Evolutionary conservation across 2,329 filamentous ascomycete genomes (phyloP).

Genomic region (Colletotrichum tabaci): DNA sequence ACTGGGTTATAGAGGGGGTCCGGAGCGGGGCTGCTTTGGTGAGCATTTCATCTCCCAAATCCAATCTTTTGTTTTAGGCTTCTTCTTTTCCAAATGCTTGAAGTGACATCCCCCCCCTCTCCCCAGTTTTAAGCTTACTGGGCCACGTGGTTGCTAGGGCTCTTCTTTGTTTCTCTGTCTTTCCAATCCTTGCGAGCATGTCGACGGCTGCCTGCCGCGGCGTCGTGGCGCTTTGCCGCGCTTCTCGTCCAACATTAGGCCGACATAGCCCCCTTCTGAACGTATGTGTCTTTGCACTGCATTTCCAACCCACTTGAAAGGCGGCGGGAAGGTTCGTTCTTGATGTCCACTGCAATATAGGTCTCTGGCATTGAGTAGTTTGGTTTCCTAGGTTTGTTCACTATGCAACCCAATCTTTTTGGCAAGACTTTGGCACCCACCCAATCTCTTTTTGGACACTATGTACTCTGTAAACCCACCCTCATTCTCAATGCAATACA

Average conservation of each 20-base stretch:
- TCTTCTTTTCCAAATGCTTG: neutral
- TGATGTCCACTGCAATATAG: no score
- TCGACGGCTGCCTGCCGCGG: neutral
- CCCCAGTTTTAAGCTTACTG: neutral
- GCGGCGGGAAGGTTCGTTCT: no score
- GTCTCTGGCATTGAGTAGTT: no score
- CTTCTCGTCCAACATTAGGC: neutral
- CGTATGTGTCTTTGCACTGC: neutral
- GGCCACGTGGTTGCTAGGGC: neutral
- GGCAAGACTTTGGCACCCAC: no score
- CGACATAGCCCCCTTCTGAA: constrained; percentile 1
- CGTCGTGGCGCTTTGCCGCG: neutral
- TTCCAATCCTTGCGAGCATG: neutral
- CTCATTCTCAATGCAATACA: neutral
- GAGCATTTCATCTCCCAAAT: neutral
- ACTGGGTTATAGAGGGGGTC: constrained; percentile 1
- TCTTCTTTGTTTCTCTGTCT: neutral
- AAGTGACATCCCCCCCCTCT: neutral
- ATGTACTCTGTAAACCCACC: no score
- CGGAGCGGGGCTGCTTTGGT: neutral
- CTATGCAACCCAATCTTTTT: no score
- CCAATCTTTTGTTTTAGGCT: constrained; percentile 6
- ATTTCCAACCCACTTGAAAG: neutral
- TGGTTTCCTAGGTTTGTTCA: no score
- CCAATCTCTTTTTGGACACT: no score